Evolutionary conservation across 2,329 filamentous ascomycete species (phyloP).

Genomic region (Macroventuria anomochaeta): DNA sequence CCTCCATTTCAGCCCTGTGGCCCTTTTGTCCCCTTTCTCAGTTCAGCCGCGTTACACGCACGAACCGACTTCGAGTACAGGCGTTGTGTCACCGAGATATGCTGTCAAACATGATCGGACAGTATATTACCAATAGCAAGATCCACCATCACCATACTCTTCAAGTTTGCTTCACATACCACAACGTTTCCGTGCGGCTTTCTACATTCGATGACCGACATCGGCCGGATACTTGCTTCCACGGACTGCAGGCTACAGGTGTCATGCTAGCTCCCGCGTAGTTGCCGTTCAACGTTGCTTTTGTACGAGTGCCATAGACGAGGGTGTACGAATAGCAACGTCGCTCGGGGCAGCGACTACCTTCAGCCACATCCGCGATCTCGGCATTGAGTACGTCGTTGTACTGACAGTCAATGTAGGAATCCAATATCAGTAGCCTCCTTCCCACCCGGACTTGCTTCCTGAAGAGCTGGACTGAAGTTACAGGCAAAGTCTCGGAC

Average conservation of each 20-base stretch:
- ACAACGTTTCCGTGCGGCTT: constrained; percentile 16
- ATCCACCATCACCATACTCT: not conserved
- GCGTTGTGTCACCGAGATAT: constrained; percentile 12
- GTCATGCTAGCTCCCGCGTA: constrained; percentile 25
- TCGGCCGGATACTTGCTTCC: constrained; percentile 27
- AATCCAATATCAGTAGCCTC: not conserved
- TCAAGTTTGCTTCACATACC: not conserved
- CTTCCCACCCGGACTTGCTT: not conserved
- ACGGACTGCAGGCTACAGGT: constrained; percentile 25
- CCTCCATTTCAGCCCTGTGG: constrained; percentile 26
- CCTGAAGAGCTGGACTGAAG: constrained; percentile 3
- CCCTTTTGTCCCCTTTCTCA: constrained; percentile 2
- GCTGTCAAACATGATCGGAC: constrained; percentile 20
- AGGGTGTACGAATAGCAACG: constrained; percentile 8
- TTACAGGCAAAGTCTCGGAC: not conserved
- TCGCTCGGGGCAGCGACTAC: constrained; percentile 1
- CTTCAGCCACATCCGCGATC: constrained; percentile 4
- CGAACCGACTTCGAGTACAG: constrained; percentile 19
- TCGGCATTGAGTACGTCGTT: constrained; percentile 5
- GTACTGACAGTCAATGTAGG: constrained; percentile 2
- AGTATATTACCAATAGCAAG: constrained; percentile 11
- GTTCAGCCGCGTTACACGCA: constrained; percentile 21
- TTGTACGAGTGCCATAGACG: constrained; percentile 2
- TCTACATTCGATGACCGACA: constrained; percentile 30
- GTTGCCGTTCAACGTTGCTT: constrained; percentile 14